Base-by-base conservation (phyloP, 371 early-diverging fungal genomes). In the Mortierella sp. region DNA sequence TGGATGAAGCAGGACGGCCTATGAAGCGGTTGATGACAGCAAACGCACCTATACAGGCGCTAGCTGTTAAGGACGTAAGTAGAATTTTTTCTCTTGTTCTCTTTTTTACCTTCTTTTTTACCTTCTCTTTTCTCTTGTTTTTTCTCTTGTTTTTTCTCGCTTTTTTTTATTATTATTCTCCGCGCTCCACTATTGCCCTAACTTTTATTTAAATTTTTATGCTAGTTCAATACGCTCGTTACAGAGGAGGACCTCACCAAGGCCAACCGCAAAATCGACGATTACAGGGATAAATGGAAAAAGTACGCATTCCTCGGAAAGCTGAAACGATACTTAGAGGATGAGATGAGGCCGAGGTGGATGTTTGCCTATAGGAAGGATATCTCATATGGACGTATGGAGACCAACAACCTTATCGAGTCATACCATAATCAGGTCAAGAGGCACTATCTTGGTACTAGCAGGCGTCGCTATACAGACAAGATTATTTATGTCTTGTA, bases 341-440 rank as follows among this genome's bases (percentile, higher is more conserved):
- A 63, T 8, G 63, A 63, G 21, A 63, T 63, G 63, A 63, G 9
- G 63, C 31, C 26, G 21, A 63, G 38, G 26, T 63, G 65, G 65
- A 63, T 63, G 65, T 63, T 63, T 9, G 65, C 65, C 10, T 9
- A 63, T 19, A 63, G 65, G 16, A 38, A 38, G 11, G 65, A 63
- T 63, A n/a, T 63, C 31, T 63, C 65, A 63, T 63, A 63, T 38
- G 65, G 31, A 63, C 34, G 38, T 28, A 63, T 38, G 65, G n/a
- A 63, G 19, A 63, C 65, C 6, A 63, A 63, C 65, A 31, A 63
- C 16, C 65, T 63, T 28, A 63, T 63, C 34, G 65, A 63, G 38
- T 63, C 65, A 31, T 63, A 63, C 38, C 65, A 63, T 63, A 63
- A 63, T 31, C 21, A 21, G 65, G 10, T 63, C 34, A 63, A 63